Base-by-base conservation (phyloP, 2,329 filamentous ascomycete species). In the Exophiala dermatitidis region DNA sequence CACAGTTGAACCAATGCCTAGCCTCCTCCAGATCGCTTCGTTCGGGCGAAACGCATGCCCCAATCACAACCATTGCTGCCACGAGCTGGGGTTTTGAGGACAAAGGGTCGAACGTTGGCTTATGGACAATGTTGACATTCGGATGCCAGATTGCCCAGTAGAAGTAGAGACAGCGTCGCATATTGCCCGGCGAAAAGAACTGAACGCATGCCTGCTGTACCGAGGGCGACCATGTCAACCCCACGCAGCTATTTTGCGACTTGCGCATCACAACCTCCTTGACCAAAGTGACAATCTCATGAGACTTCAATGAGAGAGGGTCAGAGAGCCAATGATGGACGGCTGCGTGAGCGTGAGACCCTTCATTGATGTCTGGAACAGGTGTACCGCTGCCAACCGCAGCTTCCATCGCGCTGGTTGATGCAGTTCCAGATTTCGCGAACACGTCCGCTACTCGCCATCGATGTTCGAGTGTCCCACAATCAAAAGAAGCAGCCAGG, bases 131-230 rank as follows among this genome's bases (percentile, higher is more conserved):
- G 46, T 66, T 68, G 49, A 69, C 63, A 48, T 71, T 69, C 2
- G 69, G 67, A 53, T 70, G 64, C 69, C 69, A 71, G 6, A 68
- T 60, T 0, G 65, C 62, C 69, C 69, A 71, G 53, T 67, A 71
- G 4, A 69, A 53, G 4, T 64, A 62, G 5, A 71, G 56, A 30
- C 63, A 68, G 33, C 63, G 66, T 33, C 64, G 60, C 28, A 71
- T 50, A 33, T 66, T 66, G 0, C 52, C 10, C 29, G 53, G 53
- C 26, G 33, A 49, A 46, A 56, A 56, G 40, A 56, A 56, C 3
- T 44, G 37, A 9, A 41, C 38, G n/a, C 53, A 55, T 8, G 36
- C 28, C 10, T 66, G 59, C 33, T 70, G 65, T 9, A 69, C 55
- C 1, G 59, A 57, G 0, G 63, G 52, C 5, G 67, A 69, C 69